Conservation (phyloP, 2,329 filamentous ascomycete genomes). For the Trichoderma oligosporum region DNA sequence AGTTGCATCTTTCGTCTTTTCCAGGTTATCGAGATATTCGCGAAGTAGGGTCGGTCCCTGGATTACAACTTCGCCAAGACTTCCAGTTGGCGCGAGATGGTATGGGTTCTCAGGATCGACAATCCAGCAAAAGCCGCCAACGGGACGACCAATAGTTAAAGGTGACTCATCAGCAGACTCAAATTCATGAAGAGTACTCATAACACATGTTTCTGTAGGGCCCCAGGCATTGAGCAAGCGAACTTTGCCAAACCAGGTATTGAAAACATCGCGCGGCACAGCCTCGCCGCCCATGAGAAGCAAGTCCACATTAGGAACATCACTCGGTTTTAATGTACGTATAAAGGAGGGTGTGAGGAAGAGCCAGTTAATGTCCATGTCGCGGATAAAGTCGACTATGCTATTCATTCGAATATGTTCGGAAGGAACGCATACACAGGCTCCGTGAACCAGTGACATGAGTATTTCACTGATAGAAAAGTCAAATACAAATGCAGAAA, state of each 20-base stretch:
- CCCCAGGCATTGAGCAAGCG: conserved; percentile 23
- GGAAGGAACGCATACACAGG: conserved; percentile 4
- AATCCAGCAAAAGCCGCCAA: conserved; percentile 17
- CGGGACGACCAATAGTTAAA: conserved; percentile 6
- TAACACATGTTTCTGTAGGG: conserved; percentile 17
- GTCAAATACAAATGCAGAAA: conserved; percentile 15
- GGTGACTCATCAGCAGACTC: conserved; percentile 6
- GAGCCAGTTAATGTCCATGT: conserved; percentile 13
- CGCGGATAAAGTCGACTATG: conserved; percentile 12
- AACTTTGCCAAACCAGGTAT: conserved; percentile 17
- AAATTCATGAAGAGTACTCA: conserved; percentile 16
- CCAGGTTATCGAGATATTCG: conserved; percentile 14
- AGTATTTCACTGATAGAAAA: conserved; percentile 17
- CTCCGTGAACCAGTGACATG: conserved; percentile 8
- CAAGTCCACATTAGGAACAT: conserved; percentile 18
- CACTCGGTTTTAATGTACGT: not conserved
- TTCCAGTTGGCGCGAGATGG: conserved; percentile 12
- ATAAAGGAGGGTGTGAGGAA: conserved; percentile 18
- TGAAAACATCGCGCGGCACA: conserved; percentile 9
- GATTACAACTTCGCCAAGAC: conserved; percentile 17
- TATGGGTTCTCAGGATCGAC: conserved; percentile 13
- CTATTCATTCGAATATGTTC: conserved; percentile 15
- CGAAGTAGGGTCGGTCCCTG: conserved; percentile 11
- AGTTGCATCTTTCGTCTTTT: conserved; percentile 3
- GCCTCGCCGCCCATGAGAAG: conserved; percentile 18